Percentiles rank a stretch among this genome's conserved stretches.
Evolutionary conservation across 2,329 filamentous ascomycete species (phyloP).

Genomic region (Coleophoma cylindrospora): DNA sequence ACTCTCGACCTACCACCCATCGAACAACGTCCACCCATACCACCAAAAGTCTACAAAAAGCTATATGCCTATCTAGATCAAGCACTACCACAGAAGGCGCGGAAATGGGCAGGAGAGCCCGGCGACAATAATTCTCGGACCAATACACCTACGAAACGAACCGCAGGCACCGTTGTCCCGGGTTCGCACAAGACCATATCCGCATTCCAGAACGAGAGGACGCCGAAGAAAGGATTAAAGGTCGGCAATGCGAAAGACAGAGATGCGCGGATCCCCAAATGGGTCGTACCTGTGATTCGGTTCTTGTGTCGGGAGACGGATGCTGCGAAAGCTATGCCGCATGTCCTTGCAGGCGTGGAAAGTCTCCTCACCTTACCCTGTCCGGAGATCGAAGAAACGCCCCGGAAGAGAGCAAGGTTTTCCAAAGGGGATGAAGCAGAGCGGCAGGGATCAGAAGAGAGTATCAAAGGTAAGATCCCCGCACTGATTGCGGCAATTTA

Average conservation of each 20-base stretch:
- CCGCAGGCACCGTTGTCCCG: neutral
- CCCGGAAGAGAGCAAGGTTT: slow-evolving; percentile 6
- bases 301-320: slow-evolving; percentile 58
- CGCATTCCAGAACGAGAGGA: slow-evolving; percentile 22
- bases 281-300: slow-evolving; percentile 66
- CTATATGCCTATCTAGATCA: slow-evolving; percentile 75
- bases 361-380: slow-evolving; percentile 28
- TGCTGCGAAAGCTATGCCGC: slow-evolving; percentile 59
- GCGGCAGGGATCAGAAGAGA: slow-evolving; percentile 29
- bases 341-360: slow-evolving; percentile 71
- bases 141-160: slow-evolving; percentile 16
- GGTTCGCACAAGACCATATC: slow-evolving; percentile 31
- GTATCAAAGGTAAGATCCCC: slow-evolving; percentile 36
- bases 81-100: no score
- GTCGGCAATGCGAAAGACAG: slow-evolving; percentile 14
- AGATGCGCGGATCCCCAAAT: slow-evolving; percentile 42
- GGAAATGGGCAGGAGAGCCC: no score
- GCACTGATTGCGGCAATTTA: slow-evolving; percentile 56
- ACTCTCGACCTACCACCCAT: slow-evolving; percentile 72
- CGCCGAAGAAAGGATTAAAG: slow-evolving; percentile 17
- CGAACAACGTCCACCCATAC: slow-evolving; percentile 70
- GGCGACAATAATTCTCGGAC: no score
- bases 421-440: neutral
- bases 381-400: slow-evolving; percentile 6
- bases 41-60: slow-evolving; percentile 76